A percentile compares a stretch with the other conserved stretches of the same genome.
These are phyloP conservation scores for Cryphonectria carpinicola DNA, from an alignment of 2,329 filamentous ascomycete genomes.

Conservation along the genomic window DNA sequence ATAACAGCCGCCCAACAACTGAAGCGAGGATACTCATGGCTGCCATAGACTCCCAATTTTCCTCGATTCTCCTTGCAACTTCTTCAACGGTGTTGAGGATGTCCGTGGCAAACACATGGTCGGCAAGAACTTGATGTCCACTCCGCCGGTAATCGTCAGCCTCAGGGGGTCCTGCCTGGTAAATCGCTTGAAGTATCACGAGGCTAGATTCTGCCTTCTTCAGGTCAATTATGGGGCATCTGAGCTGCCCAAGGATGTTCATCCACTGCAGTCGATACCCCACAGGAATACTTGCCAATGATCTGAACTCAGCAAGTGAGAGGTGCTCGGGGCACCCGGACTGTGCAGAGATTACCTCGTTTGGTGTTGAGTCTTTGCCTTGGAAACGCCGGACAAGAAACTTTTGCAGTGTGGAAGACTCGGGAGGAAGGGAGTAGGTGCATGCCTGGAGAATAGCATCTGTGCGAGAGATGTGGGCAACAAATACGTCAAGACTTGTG, in stretches of 20 bases:
- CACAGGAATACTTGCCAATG: constrained; percentile 52
- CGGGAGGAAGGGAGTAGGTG: constrained; percentile 44
- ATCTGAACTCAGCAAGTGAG: constrained; percentile 57
- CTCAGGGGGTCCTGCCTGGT: constrained; percentile 48
- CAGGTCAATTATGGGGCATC: constrained; percentile 52
- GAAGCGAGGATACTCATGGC: constrained; percentile 45
- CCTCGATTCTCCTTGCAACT: constrained; percentile 41
- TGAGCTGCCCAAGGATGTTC: constrained; percentile 58
- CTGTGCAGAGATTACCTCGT: constrained; percentile 57
- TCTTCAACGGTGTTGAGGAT: constrained; percentile 41
- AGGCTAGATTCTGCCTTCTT: constrained; percentile 51
- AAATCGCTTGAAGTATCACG: constrained; percentile 53
- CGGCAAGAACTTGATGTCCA: constrained; percentile 42
- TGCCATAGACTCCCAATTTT: constrained; percentile 56
- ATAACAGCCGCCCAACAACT: constrained; percentile 48
- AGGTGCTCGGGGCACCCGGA: constrained; percentile 51
- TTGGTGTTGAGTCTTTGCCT: constrained; percentile 40
- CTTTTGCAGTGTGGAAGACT: constrained; percentile 39
- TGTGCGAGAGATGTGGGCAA: constrained; percentile 24
- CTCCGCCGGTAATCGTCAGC: constrained; percentile 34
- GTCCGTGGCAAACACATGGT: constrained; percentile 38
- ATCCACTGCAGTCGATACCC: constrained; percentile 57
- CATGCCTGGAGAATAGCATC: constrained; percentile 39
- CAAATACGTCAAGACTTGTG: constrained; percentile 25
- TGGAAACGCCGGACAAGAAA: constrained; percentile 43